phyloP scores from a whole-genome alignment of 2,329 filamentous ascomycete genomes.

The Arthrobotrys musiformis region DNA sequence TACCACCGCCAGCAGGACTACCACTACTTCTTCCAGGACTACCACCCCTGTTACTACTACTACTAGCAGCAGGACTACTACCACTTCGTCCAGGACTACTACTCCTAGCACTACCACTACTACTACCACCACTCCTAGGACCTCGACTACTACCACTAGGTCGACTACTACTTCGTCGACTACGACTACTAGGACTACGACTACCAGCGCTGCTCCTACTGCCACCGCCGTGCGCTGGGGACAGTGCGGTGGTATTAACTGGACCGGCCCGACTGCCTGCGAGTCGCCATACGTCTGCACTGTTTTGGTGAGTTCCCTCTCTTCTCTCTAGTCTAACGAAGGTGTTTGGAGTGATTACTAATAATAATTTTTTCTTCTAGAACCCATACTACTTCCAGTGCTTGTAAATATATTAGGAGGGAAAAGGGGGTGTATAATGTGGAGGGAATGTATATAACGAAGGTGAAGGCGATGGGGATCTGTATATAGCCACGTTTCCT shows the following conservation, averaged over 20 bases:
- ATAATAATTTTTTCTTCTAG: slow-evolving; percentile 7
- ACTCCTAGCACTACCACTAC: slow-evolving; percentile 7
- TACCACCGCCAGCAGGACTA: slow-evolving; percentile 34
- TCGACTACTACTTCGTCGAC: slow-evolving; percentile 14
- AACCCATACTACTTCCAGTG: slow-evolving; percentile 60
- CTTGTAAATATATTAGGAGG: slow-evolving; percentile 53
- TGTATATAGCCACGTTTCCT: background rate
- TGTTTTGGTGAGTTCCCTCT: slow-evolving; percentile 25
- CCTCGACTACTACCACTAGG: slow-evolving; percentile 9
- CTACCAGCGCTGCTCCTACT: slow-evolving; percentile 22
- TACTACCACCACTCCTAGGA: slow-evolving; percentile 6
- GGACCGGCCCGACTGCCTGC: slow-evolving; percentile 59
- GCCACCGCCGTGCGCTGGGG: slow-evolving; percentile 57
- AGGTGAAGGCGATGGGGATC: background rate
- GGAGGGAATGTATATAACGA: background rate
- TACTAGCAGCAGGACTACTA: slow-evolving; percentile 6
- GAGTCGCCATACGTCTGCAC: slow-evolving; percentile 40
- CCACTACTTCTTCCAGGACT: slow-evolving; percentile 9
- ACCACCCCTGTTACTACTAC: background rate
- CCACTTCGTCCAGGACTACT: slow-evolving; percentile 24
- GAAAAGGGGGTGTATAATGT: background rate
- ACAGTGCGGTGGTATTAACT: slow-evolving; percentile 61
- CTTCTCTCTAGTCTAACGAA: background rate
- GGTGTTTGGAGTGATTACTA: background rate
- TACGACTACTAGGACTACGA: slow-evolving; percentile 11